These are phyloP conservation scores for Elsinoe necatrix DNA, from an alignment of 2,329 filamentous ascomycete genomes.

Conservation along the genomic window DNA sequence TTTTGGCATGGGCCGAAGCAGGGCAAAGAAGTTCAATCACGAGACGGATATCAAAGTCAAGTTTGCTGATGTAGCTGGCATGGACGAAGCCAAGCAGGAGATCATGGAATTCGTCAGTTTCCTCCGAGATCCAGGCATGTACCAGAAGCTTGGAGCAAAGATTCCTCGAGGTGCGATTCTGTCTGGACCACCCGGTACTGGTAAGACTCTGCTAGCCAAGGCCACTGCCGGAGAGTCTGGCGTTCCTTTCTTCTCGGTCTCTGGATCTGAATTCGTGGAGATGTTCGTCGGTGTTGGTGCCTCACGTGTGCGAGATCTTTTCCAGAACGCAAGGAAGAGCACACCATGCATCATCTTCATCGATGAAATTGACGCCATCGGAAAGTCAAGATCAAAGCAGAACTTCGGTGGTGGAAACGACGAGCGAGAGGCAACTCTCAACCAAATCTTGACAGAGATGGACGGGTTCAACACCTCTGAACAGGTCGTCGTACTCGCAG, in stretches of 20 bases:
- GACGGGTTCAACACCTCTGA: conserved; percentile 97
- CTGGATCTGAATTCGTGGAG: conserved; percentile 96
- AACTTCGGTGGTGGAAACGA: conserved; percentile 88
- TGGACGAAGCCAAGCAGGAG: conserved; percentile 96
- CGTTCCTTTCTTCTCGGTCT: conserved; percentile 97
- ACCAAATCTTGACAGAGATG: conserved; percentile 98
- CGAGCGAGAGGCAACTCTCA: conserved; percentile 91
- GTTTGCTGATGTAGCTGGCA: conserved; percentile 90
- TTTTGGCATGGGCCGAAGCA: conserved; percentile 92
- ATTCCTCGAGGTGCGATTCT: conserved; percentile 95
- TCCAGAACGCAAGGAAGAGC: conserved; percentile 88
- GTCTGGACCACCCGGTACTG: conserved; percentile 93
- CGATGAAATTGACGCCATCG: conserved; percentile 97
- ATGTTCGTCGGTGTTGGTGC: conserved; percentile 99
- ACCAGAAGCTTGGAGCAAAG: conserved; percentile 91
- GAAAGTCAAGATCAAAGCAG: conserved; percentile 75
- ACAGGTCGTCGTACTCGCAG: conserved; percentile 91
- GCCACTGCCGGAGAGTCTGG: conserved; percentile 94
- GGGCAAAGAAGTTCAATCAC: conserved; percentile 95
- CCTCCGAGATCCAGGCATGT: conserved; percentile 84
- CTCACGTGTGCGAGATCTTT: conserved; percentile 88
- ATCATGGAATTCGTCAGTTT: conserved; percentile 99
- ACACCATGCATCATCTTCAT: conserved; percentile 99
- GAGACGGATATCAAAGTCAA: conserved; percentile 95
- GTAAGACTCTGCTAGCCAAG: conserved; percentile 95